These are phyloP conservation scores for Asclepias syriaca DNA, from an alignment of 257 asterid genomes.

Conservation along the genomic window DNA sequence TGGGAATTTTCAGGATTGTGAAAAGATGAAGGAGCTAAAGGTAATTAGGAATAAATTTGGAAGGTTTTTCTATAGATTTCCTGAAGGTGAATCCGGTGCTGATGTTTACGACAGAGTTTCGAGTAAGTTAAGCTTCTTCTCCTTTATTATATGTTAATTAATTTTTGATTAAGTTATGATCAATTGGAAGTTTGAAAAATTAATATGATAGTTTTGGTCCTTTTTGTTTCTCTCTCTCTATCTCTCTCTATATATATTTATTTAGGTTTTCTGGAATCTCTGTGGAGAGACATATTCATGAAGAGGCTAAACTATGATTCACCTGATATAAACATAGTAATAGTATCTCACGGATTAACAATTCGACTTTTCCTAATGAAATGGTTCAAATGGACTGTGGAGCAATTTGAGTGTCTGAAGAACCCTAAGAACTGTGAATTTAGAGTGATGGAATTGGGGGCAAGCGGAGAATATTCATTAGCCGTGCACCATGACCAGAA, in stretches of 20 bases:
- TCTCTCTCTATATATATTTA: too few species aligned
- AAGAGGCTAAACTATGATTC: constrained; percentile 18
- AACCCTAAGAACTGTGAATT: constrained; percentile 42
- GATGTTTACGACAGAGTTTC: constrained; percentile 66
- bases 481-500: constrained; percentile 46
- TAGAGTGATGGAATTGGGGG: constrained; percentile 46
- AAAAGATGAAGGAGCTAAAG: constrained; percentile 45
- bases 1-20: constrained; percentile 59
- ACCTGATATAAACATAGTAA: constrained; percentile 32
- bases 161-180: too few species aligned
- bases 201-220: too few species aligned
- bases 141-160: too few species aligned
- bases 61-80: constrained; percentile 59
- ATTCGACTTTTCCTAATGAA: constrained; percentile 58
- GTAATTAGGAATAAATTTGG: constrained; percentile 39
- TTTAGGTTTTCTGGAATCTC: constrained; percentile 51
- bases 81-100: constrained; percentile 68
- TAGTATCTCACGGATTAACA: constrained; percentile 59
- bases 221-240: too few species aligned
- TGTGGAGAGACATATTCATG: constrained; percentile 56
- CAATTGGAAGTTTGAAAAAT: too few species aligned
- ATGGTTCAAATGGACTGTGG: constrained; percentile 69
- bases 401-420: constrained; percentile 48
- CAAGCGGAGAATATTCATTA: constrained; percentile 48
- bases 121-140: constrained; percentile 27